Base-by-base conservation (phyloP, 805 yeast genomes). In the Spencermartinsiella europaea region DNA sequence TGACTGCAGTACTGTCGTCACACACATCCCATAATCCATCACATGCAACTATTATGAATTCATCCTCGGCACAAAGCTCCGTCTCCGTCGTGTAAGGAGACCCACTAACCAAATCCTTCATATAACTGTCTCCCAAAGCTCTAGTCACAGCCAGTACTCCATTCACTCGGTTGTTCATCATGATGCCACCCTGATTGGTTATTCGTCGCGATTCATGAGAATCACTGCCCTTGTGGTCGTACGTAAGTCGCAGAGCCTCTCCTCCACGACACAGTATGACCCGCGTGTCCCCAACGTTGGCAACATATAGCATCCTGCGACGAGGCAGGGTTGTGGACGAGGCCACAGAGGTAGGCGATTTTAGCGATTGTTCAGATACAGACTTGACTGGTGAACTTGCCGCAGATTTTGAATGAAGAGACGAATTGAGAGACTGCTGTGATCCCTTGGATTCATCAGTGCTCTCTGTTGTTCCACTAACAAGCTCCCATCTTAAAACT, bases 21-120 rank as follows among this genome's bases (percentile, higher is more conserved):
- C 90, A 75, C 3, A 91, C 97, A 64, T 91, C 99, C 98, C 98
- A 91, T 8, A 91, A 69, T 0, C 99, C 99, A 65, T 91, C 99
- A 64, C 98, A 93, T 0, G 97, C 98, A 49, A 91, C 69, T 42
- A 91, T 89, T 59, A 91, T 64, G 60, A 86, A 87, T 55, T 84
- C 84, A 63, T 90, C 96, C 8, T 68, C 71, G 1, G 65, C 65
- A 20, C 73, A 73, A 25, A 93, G 71, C 58, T 81, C 88, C 1
- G 95, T 88, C 39, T 88, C 79, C 0, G 98, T 87, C 0, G 99
- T 91, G 61, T 83, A 91, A 1, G 99, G 99, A 45, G 81, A 79
- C 0, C 96, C 96, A 27, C 88, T 79, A 16, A 91, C 96, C 47
- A 86, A 70, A 43, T 82, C 85, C 63, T 91, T 95, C 79, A 91